These are phyloP conservation scores for Rhodosporidiobolus sp. DNA, from an alignment of 768 basidiomycete genomes.

Conservation along the genomic window DNA sequence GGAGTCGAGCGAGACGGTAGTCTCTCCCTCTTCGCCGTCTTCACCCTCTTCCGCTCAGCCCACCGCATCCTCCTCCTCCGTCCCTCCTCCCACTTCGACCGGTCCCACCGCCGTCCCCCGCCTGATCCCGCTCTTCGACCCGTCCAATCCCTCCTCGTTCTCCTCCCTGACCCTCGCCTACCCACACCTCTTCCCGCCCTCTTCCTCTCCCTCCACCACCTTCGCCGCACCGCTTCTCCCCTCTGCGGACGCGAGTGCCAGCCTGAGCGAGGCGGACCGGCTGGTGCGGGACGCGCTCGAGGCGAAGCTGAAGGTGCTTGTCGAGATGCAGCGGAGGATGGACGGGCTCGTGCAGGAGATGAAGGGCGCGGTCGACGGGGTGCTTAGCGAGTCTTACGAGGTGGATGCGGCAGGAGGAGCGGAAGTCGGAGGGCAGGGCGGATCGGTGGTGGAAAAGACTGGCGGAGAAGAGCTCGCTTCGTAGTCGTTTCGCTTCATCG, in stretches of 20 bases:
- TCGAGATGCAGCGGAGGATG: constrained; percentile 71
- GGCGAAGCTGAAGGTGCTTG: constrained; percentile 72
- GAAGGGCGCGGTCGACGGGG: constrained; percentile 57
- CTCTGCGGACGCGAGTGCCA: constrained; percentile 49
- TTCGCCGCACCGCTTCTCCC: constrained; percentile 49
- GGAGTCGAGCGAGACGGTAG: background rate
- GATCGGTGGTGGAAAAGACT: too few relatives aligned
- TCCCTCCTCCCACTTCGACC: background rate
- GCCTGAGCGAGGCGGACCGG: constrained; percentile 63
- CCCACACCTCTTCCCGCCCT: constrained; percentile 4
- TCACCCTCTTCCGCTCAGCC: too few relatives aligned
- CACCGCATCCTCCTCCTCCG: background rate
- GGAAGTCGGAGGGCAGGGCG: too few relatives aligned
- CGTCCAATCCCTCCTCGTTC: constrained; percentile 22
- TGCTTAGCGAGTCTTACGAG: too few relatives aligned
- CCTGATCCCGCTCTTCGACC: constrained; percentile 55
- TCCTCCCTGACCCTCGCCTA: constrained; percentile 3
- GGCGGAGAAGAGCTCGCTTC: too few relatives aligned
- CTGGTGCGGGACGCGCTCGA: constrained; percentile 78
- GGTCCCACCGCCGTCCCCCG: constrained; percentile 19
- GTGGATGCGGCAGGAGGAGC: too few relatives aligned
- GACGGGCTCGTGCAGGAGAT: constrained; percentile 75
- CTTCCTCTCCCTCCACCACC: background rate
- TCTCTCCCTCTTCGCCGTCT: background rate
- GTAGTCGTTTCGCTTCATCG: too few relatives aligned